phyloP scores from a whole-genome alignment of 148 eudicot species.

The Arbutus unedo region DNA sequence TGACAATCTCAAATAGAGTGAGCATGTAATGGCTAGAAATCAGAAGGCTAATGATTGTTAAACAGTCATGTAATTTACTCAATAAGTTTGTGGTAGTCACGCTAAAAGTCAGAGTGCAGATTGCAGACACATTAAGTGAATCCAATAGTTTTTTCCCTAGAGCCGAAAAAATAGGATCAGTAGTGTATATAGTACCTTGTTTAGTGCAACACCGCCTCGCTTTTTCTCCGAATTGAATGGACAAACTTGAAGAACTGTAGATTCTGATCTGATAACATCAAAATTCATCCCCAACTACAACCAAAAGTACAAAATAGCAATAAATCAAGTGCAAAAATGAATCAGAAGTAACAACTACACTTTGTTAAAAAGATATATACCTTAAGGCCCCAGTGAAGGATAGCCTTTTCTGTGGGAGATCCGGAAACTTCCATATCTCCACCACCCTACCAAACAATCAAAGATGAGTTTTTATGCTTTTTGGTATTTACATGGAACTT shows the following conservation, averaged over 20 bases:
- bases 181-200: slow-evolving; percentile 45
- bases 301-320: background rate
- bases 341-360: background rate
- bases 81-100: background rate
- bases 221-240: slow-evolving; percentile 92
- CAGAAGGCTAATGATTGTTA: background rate
- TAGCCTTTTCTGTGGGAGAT: slow-evolving; percentile 92
- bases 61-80: background rate
- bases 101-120: background rate
- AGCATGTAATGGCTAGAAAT: background rate
- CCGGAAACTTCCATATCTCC: slow-evolving; percentile 67
- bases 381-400: slow-evolving; percentile 81
- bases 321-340: slow-evolving; percentile 10
- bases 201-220: slow-evolving; percentile 84
- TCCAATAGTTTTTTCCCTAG: background rate
- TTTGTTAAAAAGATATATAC: slow-evolving; percentile 28
- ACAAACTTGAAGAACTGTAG: slow-evolving; percentile 62
- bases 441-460: slow-evolving; percentile 44
- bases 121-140: background rate
- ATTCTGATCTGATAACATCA: slow-evolving; percentile 62
- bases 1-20: background rate
- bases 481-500: slow-evolving; percentile 7
- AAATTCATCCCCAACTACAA: slow-evolving; percentile 85
- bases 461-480: background rate
- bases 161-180: background rate